Evolutionary conservation across 176 grass and related monocot genomes (phyloP).

Genomic region (Carex kokanica): DNA sequence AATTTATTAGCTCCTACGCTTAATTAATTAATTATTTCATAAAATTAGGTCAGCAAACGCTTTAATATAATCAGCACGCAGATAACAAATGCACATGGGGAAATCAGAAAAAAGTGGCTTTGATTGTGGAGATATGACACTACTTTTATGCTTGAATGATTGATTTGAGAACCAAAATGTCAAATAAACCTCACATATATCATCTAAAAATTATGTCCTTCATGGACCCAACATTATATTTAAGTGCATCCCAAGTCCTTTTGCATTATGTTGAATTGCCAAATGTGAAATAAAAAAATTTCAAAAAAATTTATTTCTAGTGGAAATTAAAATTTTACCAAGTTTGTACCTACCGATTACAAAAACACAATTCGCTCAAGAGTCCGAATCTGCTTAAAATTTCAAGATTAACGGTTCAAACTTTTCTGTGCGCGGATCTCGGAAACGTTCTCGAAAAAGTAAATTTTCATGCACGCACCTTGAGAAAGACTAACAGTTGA

Average conservation of each 20-base stretch:
- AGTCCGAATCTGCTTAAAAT: no score
- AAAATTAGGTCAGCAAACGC: constrained; percentile 21
- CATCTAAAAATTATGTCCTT: not conserved
- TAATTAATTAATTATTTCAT: not conserved
- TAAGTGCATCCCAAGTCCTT: not conserved
- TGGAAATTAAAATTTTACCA: not conserved
- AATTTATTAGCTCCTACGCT: not conserved
- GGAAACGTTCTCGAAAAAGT: no score
- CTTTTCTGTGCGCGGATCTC: no score
- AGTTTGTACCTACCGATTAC: no score
- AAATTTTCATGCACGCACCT: no score
- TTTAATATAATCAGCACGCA: not conserved
- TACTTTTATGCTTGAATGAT: constrained; percentile 19
- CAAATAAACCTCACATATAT: not conserved
- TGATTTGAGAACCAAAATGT: constrained; percentile 12
- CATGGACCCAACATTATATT: not conserved
- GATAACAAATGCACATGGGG: constrained; percentile 24
- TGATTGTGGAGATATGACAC: constrained; percentile 21
- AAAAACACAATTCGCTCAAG: no score
- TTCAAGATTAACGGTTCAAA: no score
- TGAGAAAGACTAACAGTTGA: no score
- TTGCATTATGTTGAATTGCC: not conserved
- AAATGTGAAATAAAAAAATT: not conserved
- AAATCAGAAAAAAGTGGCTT: constrained; percentile 28
- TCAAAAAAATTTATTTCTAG: not conserved